Conservation (phyloP, 768 basidiomycete species). For the Termitomyces titanicus region DNA sequence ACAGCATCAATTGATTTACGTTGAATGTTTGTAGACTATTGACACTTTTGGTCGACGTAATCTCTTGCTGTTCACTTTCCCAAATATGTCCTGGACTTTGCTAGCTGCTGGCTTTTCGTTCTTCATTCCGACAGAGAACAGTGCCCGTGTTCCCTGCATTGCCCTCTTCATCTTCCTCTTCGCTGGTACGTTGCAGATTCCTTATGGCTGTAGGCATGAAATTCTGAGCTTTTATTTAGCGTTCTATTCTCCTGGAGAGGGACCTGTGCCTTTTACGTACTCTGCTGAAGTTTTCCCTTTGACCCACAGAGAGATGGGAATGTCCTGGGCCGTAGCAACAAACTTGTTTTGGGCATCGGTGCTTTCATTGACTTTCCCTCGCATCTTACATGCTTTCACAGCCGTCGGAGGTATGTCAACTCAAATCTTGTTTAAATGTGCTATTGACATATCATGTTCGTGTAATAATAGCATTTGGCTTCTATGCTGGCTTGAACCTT, state of each 20-base stretch:
- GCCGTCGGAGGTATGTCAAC: conserved; percentile 29
- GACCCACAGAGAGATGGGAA: conserved; percentile 67
- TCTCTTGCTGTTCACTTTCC: conserved; percentile 74
- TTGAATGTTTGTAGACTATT: conserved; percentile 38
- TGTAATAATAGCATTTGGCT: conserved; percentile 43
- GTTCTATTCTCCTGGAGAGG: conserved; percentile 83
- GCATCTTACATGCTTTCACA: conserved; percentile 43
- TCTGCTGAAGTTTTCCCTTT: conserved; percentile 92
- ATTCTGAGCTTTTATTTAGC: conserved; percentile 18
- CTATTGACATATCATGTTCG: background rate
- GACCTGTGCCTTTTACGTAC: conserved; percentile 88
- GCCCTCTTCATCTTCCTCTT: conserved; percentile 43
- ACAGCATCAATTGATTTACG: conserved; percentile 6
- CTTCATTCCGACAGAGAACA: conserved; percentile 35
- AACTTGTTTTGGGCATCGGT: conserved; percentile 51
- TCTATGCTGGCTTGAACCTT: conserved; percentile 52
- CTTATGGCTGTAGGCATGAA: background rate
- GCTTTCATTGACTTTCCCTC: conserved; percentile 58
- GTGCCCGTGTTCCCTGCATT: conserved; percentile 39
- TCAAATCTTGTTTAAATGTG: background rate
- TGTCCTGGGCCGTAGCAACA: conserved; percentile 54
- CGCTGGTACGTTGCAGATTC: conserved; percentile 23
- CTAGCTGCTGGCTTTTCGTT: conserved; percentile 76
- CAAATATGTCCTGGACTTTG: conserved; percentile 73
- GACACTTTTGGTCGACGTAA: conserved; percentile 79